Evolutionary conservation across 345 rosid species (phyloP).

Genomic region (Lepidium didymum): DNA sequence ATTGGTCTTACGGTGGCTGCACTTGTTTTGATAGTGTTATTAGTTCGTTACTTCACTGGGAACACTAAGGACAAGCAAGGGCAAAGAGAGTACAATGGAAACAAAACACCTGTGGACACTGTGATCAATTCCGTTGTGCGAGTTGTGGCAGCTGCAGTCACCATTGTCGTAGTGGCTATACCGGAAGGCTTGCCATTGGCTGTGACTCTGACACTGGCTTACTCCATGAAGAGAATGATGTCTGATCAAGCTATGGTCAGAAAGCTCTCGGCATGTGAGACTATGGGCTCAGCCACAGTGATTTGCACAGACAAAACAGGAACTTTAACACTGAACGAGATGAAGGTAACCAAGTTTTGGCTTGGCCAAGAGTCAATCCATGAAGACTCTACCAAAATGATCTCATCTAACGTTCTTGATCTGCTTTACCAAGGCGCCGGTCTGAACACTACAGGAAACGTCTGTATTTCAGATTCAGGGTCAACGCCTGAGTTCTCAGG

Average conservation of each 20-base stretch:
- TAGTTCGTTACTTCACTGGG: conserved; percentile 62
- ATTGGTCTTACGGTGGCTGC: conserved; percentile 53
- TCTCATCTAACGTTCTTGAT: conserved; percentile 22
- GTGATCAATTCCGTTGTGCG: conserved; percentile 40
- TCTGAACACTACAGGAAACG: conserved; percentile 50
- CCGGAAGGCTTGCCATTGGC: conserved; percentile 72
- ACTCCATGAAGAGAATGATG: conserved; percentile 73
- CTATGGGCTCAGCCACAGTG: conserved; percentile 67
- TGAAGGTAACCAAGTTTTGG: conserved; percentile 59
- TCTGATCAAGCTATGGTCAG: conserved; percentile 69
- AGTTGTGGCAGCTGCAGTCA: conserved; percentile 55
- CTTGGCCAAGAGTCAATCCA: conserved; percentile 42
- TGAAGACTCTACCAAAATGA: conserved; percentile 26
- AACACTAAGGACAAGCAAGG: conserved; percentile 42
- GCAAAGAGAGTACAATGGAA: conserved; percentile 30
- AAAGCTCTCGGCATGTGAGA: conserved; percentile 63
- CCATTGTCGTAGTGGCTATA: conserved; percentile 67
- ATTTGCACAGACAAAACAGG: conserved; percentile 74
- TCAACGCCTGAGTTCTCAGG: conserved; percentile 46
- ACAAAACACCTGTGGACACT: conserved; percentile 34
- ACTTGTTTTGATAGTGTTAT: conserved; percentile 47
- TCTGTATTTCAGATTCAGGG: conserved; percentile 31
- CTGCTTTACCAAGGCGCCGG: conserved; percentile 47
- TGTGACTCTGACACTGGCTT: conserved; percentile 72
- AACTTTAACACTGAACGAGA: conserved; percentile 58